These are phyloP conservation scores for Lithohypha guttulata DNA, from an alignment of 2,329 filamentous ascomycete genomes.

Conservation along the genomic window DNA sequence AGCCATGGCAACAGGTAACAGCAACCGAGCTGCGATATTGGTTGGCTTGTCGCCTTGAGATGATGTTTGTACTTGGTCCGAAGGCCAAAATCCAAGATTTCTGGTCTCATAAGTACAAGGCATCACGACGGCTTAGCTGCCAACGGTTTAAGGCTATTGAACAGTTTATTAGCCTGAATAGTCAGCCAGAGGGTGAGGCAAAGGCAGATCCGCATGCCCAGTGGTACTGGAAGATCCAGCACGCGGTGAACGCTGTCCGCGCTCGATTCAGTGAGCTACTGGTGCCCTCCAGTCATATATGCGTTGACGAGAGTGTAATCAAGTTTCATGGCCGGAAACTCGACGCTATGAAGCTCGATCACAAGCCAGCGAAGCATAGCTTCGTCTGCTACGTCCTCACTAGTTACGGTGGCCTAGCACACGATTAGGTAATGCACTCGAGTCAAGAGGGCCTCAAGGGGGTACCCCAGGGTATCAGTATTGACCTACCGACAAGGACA, in stretches of 20 bases:
- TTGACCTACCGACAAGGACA: neutral
- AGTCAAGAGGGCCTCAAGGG: constrained; percentile 1
- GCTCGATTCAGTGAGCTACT: neutral
- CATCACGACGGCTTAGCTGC: neutral
- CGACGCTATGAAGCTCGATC: neutral
- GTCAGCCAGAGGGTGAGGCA: neutral
- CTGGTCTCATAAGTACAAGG: neutral
- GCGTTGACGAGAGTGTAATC: neutral
- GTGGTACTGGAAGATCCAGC: neutral
- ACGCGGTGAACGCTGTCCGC: neutral
- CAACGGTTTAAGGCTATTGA: constrained; percentile 4
- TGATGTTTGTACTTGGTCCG: neutral
- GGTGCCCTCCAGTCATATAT: neutral
- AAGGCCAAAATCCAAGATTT: neutral
- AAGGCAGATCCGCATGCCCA: neutral
- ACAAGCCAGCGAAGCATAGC: neutral
- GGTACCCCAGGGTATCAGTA: neutral
- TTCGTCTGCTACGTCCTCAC: neutral
- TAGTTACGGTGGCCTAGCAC: neutral
- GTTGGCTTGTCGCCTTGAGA: constrained; percentile 1
- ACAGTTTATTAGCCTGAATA: neutral
- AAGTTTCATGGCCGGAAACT: constrained; percentile 1
- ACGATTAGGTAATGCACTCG: neutral
- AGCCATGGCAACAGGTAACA: neutral
- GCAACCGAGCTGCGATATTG: neutral